Percentiles rank a stretch among this genome's conserved stretches.
These are phyloP conservation scores for Peniophora sp. DNA, from an alignment of 1,284 basidiomycete species.

Conservation along the genomic window DNA sequence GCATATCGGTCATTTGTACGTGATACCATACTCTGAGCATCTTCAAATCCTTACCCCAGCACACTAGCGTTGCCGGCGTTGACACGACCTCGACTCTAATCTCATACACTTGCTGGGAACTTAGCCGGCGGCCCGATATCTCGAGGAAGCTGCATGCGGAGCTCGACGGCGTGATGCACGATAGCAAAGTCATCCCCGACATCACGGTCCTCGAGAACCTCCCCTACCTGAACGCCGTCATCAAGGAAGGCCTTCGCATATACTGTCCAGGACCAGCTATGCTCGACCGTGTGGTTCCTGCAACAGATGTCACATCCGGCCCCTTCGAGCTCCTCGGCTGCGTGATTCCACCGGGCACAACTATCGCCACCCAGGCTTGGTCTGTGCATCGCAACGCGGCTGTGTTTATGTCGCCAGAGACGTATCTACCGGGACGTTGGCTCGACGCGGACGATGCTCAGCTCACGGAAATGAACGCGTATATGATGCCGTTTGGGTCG, in stretches of 20 bases:
- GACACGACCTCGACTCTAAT: constrained; percentile 15
- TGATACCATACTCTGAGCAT: background rate
- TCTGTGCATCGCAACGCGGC: constrained; percentile 17
- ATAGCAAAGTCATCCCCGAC: constrained; percentile 11
- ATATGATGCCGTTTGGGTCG: constrained; percentile 13
- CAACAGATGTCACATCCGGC: background rate
- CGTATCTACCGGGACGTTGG: constrained; percentile 20
- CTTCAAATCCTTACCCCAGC: background rate
- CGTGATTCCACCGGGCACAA: background rate
- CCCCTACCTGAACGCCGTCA: constrained; percentile 14
- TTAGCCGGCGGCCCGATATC: constrained; percentile 14
- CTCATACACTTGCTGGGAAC: constrained; percentile 15
- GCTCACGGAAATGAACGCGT: constrained; percentile 7
- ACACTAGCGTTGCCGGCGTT: constrained; percentile 15
- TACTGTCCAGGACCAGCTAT: constrained; percentile 16
- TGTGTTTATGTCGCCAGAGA: constrained; percentile 17
- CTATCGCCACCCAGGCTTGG: constrained; percentile 20
- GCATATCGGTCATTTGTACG: background rate
- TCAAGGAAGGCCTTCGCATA: constrained; percentile 11
- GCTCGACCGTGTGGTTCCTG: constrained; percentile 13
- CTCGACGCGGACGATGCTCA: constrained; percentile 5
- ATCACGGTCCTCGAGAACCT: constrained; percentile 11
- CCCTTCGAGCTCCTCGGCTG: constrained; percentile 12
- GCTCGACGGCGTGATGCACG: constrained; percentile 13
- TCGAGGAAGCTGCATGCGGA: constrained; percentile 15